These are phyloP conservation scores for Elongisporangium anandrum DNA, from an alignment of 352 stramenopile species.

Conservation along the genomic window DNA sequence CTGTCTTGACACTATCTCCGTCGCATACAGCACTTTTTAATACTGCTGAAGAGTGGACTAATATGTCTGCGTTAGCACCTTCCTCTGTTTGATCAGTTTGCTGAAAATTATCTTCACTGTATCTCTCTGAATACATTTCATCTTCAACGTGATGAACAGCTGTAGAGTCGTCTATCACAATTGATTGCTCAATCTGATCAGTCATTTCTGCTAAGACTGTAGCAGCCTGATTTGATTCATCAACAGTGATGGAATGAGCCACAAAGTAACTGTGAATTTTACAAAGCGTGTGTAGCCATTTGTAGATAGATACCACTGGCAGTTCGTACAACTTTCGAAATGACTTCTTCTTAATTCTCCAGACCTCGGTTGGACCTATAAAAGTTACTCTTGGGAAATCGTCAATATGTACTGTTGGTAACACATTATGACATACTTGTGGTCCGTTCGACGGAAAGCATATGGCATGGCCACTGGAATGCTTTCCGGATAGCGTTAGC, in stretches of 20 bases:
- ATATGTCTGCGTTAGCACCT: no score
- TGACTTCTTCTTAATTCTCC: constrained; percentile 3
- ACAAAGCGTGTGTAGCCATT: constrained; percentile 5
- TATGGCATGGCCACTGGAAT: constrained; percentile 7
- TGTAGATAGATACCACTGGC: constrained; percentile 2
- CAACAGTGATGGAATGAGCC: constrained; percentile 5
- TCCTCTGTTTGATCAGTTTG: no score
- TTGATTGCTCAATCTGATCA: no score
- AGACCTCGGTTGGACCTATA: constrained; percentile 7
- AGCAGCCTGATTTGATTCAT: no score
- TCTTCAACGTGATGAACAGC: no score
- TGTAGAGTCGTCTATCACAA: no score
- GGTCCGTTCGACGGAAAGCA: constrained; percentile 11
- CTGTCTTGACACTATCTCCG: no score
- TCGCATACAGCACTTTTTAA: no score
- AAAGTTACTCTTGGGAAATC: constrained; percentile 8
- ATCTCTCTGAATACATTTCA: no score
- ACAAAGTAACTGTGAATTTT: constrained; percentile 5
- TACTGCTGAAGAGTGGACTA: no score
- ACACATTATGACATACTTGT: background rate
- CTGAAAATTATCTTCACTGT: no score
- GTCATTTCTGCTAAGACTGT: no score
- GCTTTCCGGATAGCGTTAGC: constrained; percentile 10
- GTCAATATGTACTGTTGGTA: constrained; percentile 3
- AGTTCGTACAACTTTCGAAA: constrained; percentile 5